Conservation (phyloP, 129 eudicot genomes). For the Erigeron canadensis region DNA sequence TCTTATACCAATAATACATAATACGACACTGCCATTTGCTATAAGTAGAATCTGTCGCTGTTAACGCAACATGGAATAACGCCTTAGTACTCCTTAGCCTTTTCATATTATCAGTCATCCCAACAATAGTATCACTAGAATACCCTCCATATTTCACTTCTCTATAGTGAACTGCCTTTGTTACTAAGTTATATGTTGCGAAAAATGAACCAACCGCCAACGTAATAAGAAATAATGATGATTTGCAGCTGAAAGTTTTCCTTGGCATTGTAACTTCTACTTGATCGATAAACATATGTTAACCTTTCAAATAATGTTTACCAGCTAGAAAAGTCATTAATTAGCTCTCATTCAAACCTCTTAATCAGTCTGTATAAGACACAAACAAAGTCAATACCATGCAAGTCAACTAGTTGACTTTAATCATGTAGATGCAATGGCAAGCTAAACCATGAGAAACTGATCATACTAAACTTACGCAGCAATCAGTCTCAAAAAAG, state of each 20-base stretch:
- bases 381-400: constrained; percentile 23
- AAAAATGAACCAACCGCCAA: constrained; percentile 53
- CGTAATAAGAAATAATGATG: constrained; percentile 44
- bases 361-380: constrained; percentile 26
- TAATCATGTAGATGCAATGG: constrained; percentile 10
- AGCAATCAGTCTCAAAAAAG: not conserved
- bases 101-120: constrained; percentile 49
- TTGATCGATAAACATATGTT: constrained; percentile 10
- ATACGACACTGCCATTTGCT: constrained; percentile 84
- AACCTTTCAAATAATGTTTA: constrained; percentile 16
- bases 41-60: constrained; percentile 78
- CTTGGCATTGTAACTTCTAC: constrained; percentile 41
- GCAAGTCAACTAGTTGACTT: constrained; percentile 39
- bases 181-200: constrained; percentile 55
- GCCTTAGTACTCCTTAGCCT: constrained; percentile 30
- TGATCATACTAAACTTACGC: not conserved
- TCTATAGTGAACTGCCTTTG: constrained; percentile 42
- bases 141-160: constrained; percentile 19
- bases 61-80: constrained; percentile 63
- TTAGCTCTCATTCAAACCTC: not conserved
- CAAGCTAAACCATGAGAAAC: constrained; percentile 6
- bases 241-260: constrained; percentile 42
- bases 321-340: constrained; percentile 20
- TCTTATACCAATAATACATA: constrained; percentile 75
- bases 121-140: constrained; percentile 51